A percentile compares a stretch with the other conserved stretches of the same genome.
phyloP scores from a whole-genome alignment of 306 rosid species.

The Prunus mongolica region DNA sequence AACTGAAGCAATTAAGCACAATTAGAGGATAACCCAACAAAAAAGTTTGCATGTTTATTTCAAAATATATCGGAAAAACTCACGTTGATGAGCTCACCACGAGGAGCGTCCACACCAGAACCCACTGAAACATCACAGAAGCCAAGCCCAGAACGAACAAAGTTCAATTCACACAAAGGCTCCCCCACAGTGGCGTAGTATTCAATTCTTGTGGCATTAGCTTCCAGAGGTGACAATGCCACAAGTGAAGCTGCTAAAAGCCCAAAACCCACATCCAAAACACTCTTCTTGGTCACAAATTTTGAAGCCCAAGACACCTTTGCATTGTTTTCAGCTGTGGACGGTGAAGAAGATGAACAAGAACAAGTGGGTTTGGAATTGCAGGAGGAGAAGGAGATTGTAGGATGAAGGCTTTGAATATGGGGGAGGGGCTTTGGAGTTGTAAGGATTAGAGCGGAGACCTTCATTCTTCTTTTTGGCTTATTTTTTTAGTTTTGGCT shows the following conservation, averaged over 20 bases:
- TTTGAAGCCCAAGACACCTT: conserved; percentile 25
- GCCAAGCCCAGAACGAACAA: conserved; percentile 77
- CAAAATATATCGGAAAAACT: conserved; percentile 10
- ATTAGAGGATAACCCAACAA: neutral
- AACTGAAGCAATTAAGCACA: neutral
- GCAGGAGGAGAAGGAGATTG: conserved; percentile 8
- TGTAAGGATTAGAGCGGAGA: conserved; percentile 36
- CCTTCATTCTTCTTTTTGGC: conserved; percentile 38
- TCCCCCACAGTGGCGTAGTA: conserved; percentile 90
- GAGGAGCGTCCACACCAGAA: conserved; percentile 64
- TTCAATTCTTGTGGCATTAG: conserved; percentile 80
- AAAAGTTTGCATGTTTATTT: neutral
- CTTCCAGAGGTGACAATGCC: conserved; percentile 64
- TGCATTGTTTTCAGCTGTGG: conserved; percentile 17
- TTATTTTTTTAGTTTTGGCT: neutral
- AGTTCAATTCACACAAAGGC: conserved; percentile 68
- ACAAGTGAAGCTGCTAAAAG: conserved; percentile 56
- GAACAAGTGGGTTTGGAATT: conserved; percentile 9
- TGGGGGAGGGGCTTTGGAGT: conserved; percentile 24
- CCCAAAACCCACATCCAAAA: conserved; percentile 56
- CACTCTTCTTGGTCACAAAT: conserved; percentile 23
- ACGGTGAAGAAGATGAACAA: conserved; percentile 24
- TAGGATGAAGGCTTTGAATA: neutral
- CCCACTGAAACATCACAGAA: conserved; percentile 70
- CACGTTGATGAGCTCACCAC: conserved; percentile 80